Evolutionary conservation across 1,139 yeast genomes (phyloP).

Genomic region (Eremothecium sinecaudum): DNA sequence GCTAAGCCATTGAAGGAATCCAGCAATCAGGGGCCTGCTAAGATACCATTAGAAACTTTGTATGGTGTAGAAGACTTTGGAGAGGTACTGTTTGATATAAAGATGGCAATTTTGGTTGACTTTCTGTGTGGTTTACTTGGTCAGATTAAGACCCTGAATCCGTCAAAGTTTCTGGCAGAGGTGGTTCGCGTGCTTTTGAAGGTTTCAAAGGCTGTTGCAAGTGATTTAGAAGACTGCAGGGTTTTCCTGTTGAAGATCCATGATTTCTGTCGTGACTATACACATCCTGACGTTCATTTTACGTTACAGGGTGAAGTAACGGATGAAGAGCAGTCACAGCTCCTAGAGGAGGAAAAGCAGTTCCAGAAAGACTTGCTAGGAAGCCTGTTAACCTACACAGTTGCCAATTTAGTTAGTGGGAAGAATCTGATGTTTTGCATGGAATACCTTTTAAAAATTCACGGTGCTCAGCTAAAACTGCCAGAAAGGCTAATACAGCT

Average conservation of each 20-base stretch:
- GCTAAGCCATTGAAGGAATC: too few species aligned
- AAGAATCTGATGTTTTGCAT: slow-evolving; percentile 26
- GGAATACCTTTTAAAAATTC: slow-evolving; percentile 10
- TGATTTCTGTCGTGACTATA: slow-evolving; percentile 57
- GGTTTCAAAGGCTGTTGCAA: slow-evolving; percentile 40
- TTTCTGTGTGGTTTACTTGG: slow-evolving; percentile 43
- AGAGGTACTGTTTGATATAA: slow-evolving; percentile 30
- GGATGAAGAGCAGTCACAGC: slow-evolving; percentile 33
- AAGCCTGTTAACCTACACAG: slow-evolving; percentile 38
- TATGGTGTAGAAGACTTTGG: slow-evolving; percentile 10
- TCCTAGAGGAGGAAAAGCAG: slow-evolving; percentile 44
- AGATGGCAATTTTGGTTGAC: slow-evolving; percentile 56
- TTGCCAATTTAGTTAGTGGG: slow-evolving; percentile 35
- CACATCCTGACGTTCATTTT: slow-evolving; percentile 37
- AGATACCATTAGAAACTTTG: too few species aligned
- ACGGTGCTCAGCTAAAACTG: background rate
- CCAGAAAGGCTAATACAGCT: background rate
- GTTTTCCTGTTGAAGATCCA: slow-evolving; percentile 38
- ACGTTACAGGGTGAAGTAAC: slow-evolving; percentile 28
- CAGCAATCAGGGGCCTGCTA: too few species aligned
- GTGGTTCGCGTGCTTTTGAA: slow-evolving; percentile 45
- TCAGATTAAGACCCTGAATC: slow-evolving; percentile 48
- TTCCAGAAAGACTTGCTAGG: slow-evolving; percentile 38
- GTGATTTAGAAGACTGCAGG: slow-evolving; percentile 32
- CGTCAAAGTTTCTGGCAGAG: slow-evolving; percentile 69